A percentile compares a stretch with the other conserved stretches of the same genome.
phyloP scores from a whole-genome alignment of 306 rosid genomes.

The Ziziphus jujuba region DNA sequence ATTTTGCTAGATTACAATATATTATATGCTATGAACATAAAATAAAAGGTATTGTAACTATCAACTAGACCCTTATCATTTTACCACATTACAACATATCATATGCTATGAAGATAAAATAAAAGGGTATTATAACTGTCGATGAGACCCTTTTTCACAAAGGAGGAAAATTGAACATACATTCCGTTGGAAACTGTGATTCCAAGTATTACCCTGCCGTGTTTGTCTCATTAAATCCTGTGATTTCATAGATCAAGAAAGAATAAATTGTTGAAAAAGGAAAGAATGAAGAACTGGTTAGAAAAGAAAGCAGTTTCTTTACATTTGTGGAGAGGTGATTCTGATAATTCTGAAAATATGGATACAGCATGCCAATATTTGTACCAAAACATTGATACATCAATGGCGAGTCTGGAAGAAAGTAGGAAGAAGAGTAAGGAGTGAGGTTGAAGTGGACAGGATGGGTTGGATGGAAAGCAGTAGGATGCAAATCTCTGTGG shows the following conservation, averaged over 20 bases:
- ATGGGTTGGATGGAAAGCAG: background rate
- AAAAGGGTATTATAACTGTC: background rate
- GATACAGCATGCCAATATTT: background rate
- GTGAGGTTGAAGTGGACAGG: background rate
- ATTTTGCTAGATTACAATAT: background rate
- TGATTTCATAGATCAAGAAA: background rate
- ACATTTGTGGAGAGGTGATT: background rate
- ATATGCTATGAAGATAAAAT: no score
- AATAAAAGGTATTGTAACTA: no score
- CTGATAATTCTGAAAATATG: background rate
- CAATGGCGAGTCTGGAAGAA: background rate
- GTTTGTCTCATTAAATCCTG: slow-evolving; percentile 8
- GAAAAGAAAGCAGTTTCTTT: background rate
- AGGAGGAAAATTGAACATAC: background rate
- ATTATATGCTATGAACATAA: no score
- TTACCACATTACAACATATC: no score
- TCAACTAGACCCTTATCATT: no score
- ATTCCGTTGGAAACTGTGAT: slow-evolving; percentile 1
- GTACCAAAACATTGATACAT: background rate
- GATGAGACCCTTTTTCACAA: background rate
- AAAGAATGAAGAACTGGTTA: background rate
- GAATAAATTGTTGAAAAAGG: background rate
- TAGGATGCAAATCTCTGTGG: no score
- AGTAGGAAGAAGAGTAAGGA: background rate
- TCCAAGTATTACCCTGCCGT: background rate